Base-by-base conservation (phyloP, 805 yeast genomes). In the Brettanomyces custersianus region DNA sequence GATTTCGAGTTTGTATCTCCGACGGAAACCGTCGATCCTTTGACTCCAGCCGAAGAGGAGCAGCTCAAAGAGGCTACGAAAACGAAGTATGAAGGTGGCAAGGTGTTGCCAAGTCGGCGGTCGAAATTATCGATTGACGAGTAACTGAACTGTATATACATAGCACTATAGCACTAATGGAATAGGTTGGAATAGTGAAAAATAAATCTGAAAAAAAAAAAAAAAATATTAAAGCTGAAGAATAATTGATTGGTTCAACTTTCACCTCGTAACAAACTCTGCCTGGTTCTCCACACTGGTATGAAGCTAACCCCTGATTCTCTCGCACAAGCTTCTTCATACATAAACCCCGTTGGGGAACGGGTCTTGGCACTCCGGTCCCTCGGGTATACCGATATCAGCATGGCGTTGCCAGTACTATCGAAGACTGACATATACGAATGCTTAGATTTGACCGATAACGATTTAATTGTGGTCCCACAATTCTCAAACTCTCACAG, bases 1-100 rank as follows among this genome's bases (percentile, higher is more conserved):
- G 75, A 78, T 48, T 87, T 88, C 58, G 70, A 68, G 38, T 92
- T 92, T 60, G 81, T 85, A 27, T 76, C 88, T 9, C 94, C 96
- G 10, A 74, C 80, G 54, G 77, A 77, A 53, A 71, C 79, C 4
- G 94, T 90, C 33, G 76, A 71, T 45, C 82, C 80, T 16, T 65
- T 87, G 46, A 74, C 86, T 1, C 59, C 62, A 29, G 74, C 73
- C 33, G 87, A 86, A 59, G 81, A 74, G 49, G 63, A 61, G 32
- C 66, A 64, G 35, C 63, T 80, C 54, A 63, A 65, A 38, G 58
- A 62, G 26, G 63, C 62, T 38, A 79, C 76, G 4, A 68, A 67
- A 44, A 60, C 59, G 39, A 71, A 70, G 45, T 80, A 72, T 47
- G 77, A 71, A 43, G 62, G 68, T 4, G 62, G 56, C 4, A 61